These are phyloP conservation scores for Globisporangium perplexum DNA, from an alignment of 352 stramenopile genomes.

Conservation along the genomic window DNA sequence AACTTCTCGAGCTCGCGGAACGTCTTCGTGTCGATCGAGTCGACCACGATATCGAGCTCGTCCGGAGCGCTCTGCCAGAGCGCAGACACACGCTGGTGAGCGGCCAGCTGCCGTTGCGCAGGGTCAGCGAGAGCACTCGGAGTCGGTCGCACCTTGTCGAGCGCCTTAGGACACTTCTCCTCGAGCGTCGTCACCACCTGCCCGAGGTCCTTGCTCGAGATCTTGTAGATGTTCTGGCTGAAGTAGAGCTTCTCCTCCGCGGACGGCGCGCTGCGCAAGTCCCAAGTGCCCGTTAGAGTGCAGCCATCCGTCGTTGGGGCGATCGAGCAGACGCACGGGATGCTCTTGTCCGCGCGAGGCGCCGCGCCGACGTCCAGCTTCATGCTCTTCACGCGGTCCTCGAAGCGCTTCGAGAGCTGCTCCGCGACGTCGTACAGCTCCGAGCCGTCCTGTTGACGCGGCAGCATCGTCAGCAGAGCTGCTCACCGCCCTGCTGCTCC, in stretches of 20 bases:
- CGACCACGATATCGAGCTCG: constrained; percentile 85
- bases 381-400: constrained; percentile 79
- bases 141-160: constrained; percentile 70
- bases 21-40: constrained; percentile 85
- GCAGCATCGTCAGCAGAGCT: not conserved
- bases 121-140: too few species aligned
- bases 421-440: constrained; percentile 84
- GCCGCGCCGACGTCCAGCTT: constrained; percentile 73
- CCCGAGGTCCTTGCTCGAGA: constrained; percentile 63
- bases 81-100: not conserved
- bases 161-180: constrained; percentile 76
- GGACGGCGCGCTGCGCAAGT: constrained; percentile 44
- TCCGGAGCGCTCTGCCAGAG: constrained; percentile 77
- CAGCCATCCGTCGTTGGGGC: not conserved
- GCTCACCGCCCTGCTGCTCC: too few species aligned
- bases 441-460: constrained; percentile 57
- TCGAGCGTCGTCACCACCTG: constrained; percentile 79
- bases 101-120: too few species aligned
- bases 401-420: constrained; percentile 84
- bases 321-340: constrained; percentile 33
- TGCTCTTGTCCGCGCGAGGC: constrained; percentile 54
- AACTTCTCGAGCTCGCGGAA: constrained; percentile 85
- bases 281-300: constrained; percentile 1
- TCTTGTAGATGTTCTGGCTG: constrained; percentile 89
- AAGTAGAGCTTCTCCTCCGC: constrained; percentile 83